Conservation (phyloP, 495 filamentous ascomycete genomes). For the Daldinia caldariorum region DNA sequence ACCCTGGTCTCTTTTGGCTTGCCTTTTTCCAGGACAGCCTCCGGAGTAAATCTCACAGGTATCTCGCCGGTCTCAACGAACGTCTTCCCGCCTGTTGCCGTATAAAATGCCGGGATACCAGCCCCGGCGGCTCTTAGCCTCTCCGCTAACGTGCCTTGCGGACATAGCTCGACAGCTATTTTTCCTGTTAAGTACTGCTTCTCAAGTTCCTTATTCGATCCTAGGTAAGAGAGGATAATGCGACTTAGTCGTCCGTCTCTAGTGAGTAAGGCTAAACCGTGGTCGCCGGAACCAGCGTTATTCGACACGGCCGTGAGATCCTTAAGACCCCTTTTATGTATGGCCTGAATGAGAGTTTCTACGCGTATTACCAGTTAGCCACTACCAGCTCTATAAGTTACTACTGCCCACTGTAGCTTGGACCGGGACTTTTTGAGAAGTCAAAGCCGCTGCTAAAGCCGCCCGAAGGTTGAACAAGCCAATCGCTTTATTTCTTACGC, state of each 20-base stretch:
- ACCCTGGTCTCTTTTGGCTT: constrained; percentile 66
- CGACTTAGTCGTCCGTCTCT: constrained; percentile 65
- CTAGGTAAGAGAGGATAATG: constrained; percentile 69
- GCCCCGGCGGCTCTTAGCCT: constrained; percentile 69
- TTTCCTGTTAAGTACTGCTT: constrained; percentile 68
- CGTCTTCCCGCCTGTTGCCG: constrained; percentile 69
- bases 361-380: neutral
- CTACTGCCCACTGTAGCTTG: neutral
- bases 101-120: constrained; percentile 75
- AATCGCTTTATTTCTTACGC: constrained; percentile 33
- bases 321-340: constrained; percentile 59
- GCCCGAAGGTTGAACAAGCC: neutral
- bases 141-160: constrained; percentile 73
- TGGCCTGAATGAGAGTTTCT: constrained; percentile 63
- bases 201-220: constrained; percentile 72
- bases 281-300: constrained; percentile 67
- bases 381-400: neutral
- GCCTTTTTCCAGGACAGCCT: constrained; percentile 64
- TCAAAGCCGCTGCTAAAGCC: neutral
- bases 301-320: constrained; percentile 71
- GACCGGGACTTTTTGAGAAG: neutral
- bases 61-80: constrained; percentile 70
- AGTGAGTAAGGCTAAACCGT: constrained; percentile 65
- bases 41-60: constrained; percentile 61
- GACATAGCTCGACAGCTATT: constrained; percentile 71